A percentile compares a stretch with the other conserved stretches of the same genome.
These are phyloP conservation scores for Daldinia grandis DNA, from an alignment of 495 filamentous ascomycete genomes.

Conservation along the genomic window DNA sequence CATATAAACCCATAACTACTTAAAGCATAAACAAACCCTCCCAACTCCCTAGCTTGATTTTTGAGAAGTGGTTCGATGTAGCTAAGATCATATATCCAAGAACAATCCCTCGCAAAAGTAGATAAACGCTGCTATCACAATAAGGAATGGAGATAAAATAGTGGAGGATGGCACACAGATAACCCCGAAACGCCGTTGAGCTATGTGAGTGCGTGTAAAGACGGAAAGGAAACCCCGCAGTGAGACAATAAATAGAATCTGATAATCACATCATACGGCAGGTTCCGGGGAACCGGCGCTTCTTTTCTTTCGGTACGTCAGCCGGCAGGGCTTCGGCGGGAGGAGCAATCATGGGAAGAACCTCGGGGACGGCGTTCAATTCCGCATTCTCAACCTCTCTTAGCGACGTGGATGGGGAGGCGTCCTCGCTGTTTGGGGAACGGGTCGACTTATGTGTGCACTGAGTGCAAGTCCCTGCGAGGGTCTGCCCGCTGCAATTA, in stretches of 20 bases:
- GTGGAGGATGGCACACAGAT: neutral
- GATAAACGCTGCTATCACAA: neutral
- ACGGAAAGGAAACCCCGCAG: neutral
- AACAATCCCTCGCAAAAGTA: neutral
- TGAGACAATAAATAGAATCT: neutral
- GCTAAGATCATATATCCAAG: neutral
- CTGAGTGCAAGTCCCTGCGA: neutral
- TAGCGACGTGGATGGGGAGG: slow-evolving; percentile 5
- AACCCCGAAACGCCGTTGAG: neutral
- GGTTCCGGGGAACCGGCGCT: neutral
- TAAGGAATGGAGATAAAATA: slow-evolving; percentile 1
- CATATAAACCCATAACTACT: neutral
- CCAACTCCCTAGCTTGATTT: neutral
- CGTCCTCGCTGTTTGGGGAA: neutral
- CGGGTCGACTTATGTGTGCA: neutral
- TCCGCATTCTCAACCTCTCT: slow-evolving; percentile 21
- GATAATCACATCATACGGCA: neutral
- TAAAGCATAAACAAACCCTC: too few species aligned
- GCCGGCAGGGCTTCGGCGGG: neutral
- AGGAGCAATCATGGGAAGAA: neutral
- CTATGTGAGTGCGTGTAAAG: neutral
- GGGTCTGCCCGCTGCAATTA: slow-evolving; percentile 14
- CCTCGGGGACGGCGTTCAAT: neutral
- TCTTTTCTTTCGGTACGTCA: neutral
- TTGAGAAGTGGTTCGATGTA: neutral